Percentiles rank a stretch among this genome's conserved stretches.
Evolutionary conservation across 805 yeast genomes (phyloP).

Genomic region (Saitoella complicata): DNA sequence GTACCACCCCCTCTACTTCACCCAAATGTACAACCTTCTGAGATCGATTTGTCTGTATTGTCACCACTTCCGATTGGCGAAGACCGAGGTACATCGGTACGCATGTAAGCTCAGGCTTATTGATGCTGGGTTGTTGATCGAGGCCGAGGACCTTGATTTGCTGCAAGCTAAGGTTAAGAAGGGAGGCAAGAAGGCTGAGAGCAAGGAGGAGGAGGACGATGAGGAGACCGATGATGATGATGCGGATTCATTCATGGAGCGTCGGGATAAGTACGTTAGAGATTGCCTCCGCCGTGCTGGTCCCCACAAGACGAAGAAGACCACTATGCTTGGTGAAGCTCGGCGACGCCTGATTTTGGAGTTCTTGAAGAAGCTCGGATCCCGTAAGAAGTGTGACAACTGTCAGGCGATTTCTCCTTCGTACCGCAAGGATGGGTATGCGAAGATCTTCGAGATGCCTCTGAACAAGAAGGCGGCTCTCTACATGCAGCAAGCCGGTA

Average conservation of each 20-base stretch:
- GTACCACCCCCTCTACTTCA: slow-evolving; percentile 86
- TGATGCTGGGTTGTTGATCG: slow-evolving; percentile 78
- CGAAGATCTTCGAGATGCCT: slow-evolving; percentile 81
- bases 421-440: slow-evolving; percentile 86
- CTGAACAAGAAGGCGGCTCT: slow-evolving; percentile 65
- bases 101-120: slow-evolving; percentile 65
- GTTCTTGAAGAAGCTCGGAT: slow-evolving; percentile 53
- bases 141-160: slow-evolving; percentile 47
- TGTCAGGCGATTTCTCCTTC: slow-evolving; percentile 67
- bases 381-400: slow-evolving; percentile 82
- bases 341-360: slow-evolving; percentile 55
- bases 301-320: slow-evolving; percentile 54
- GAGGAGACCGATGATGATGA: slow-evolving; percentile 26
- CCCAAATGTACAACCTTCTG: slow-evolving; percentile 70
- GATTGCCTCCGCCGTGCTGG: slow-evolving; percentile 35
- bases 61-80: slow-evolving; percentile 60
- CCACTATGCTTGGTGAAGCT: slow-evolving; percentile 77
- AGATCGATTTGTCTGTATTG: slow-evolving; percentile 82
- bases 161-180: slow-evolving; percentile 18
- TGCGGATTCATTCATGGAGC: slow-evolving; percentile 25
- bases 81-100: slow-evolving; percentile 54
- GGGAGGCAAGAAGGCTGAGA: slow-evolving; percentile 26
- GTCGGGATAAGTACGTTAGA: slow-evolving; percentile 56
- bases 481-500: slow-evolving; percentile 71
- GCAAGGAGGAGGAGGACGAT: slow-evolving; percentile 33